phyloP scores from a whole-genome alignment of 306 rosid genomes.

The Cucurbita pepo region DNA sequence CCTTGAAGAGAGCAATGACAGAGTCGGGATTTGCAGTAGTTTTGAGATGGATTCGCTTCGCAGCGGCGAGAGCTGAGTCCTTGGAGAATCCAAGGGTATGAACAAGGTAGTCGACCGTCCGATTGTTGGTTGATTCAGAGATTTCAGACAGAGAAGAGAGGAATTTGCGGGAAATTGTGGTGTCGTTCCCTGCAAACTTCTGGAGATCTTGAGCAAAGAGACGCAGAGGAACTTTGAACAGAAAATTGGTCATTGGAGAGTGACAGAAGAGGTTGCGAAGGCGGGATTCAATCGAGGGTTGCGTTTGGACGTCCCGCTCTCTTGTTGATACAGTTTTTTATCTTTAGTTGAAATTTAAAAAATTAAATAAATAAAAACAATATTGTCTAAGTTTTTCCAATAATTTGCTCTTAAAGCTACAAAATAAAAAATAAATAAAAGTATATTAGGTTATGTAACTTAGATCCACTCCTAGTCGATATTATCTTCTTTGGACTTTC shows the following conservation, averaged over 20 bases:
- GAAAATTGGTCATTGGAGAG: neutral
- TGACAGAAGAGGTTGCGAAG: neutral
- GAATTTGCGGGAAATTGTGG: neutral
- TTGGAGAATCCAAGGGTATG: slow-evolving; percentile 3
- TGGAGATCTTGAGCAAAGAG: neutral
- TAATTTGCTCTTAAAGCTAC: no score
- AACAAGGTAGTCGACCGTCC: neutral
- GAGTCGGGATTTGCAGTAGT: neutral
- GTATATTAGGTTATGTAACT: no score
- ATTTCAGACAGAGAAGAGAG: neutral
- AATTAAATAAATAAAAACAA: no score
- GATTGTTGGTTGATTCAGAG: neutral
- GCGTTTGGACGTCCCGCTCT: neutral
- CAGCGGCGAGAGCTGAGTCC: neutral
- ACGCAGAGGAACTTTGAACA: neutral
- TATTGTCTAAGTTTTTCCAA: no score
- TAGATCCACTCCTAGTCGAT: no score
- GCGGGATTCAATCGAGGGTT: neutral
- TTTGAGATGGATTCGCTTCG: neutral
- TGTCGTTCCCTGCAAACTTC: neutral
- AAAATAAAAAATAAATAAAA: no score
- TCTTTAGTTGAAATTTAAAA: no score
- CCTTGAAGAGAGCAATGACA: slow-evolving; percentile 4
- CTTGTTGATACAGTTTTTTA: no score
- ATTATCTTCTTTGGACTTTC: no score